These are phyloP conservation scores for Suillus discolor DNA, from an alignment of 768 basidiomycete species.

Conservation along the genomic window DNA sequence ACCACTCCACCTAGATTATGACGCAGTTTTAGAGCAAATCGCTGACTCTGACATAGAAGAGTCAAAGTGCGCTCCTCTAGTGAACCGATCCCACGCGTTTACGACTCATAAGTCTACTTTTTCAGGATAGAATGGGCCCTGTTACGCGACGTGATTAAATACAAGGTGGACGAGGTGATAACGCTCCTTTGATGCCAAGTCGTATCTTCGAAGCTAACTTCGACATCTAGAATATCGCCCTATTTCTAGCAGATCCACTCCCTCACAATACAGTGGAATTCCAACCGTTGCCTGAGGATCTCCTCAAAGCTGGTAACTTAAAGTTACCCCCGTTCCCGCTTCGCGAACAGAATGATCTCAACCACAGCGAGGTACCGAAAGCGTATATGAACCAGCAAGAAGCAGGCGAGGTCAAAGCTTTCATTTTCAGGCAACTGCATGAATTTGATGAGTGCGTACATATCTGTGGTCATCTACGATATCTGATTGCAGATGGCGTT, in stretches of 20 bases:
- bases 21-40: conserved; percentile 58
- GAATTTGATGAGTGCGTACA: conserved; percentile 70
- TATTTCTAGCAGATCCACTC: conserved; percentile 45
- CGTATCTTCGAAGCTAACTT: conserved; percentile 1
- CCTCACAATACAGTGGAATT: conserved; percentile 30
- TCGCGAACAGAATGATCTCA: conserved; percentile 50
- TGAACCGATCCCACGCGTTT: conserved; percentile 8
- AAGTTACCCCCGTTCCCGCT: conserved; percentile 76
- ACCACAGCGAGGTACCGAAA: conserved; percentile 55
- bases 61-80: conserved; percentile 39
- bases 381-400: conserved; percentile 64
- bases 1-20: conserved; percentile 48
- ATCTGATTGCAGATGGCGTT: conserved; percentile 12
- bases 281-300: conserved; percentile 41
- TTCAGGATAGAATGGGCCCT: conserved; percentile 68
- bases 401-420: conserved; percentile 54
- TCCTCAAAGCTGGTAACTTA: conserved; percentile 58
- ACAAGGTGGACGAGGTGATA: conserved; percentile 66
- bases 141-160: conserved; percentile 72
- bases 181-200: not conserved
- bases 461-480: conserved; percentile 1
- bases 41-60: conserved; percentile 67
- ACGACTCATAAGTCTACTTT: conserved; percentile 15
- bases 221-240: conserved; percentile 47
- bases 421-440: conserved; percentile 66